phyloP scores from a whole-genome alignment of 2,329 filamentous ascomycete genomes.

The Cadophora gregata region DNA sequence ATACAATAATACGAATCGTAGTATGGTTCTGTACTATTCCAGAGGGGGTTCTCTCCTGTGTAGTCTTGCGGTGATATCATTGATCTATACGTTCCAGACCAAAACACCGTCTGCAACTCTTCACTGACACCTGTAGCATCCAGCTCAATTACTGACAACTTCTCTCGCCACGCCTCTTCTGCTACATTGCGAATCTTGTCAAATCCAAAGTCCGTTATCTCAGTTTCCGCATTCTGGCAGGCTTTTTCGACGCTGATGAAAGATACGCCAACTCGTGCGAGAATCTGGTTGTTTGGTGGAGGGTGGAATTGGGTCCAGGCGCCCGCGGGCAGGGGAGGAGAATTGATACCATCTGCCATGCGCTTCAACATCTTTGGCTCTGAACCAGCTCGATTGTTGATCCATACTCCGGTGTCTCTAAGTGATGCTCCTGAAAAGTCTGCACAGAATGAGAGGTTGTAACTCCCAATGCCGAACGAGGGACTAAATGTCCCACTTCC shows the following conservation, averaged over 20 bases:
- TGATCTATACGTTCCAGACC: conserved; percentile 71
- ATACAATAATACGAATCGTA: conserved; percentile 71
- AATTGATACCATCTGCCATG: conserved; percentile 47
- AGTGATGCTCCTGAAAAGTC: conserved; percentile 55
- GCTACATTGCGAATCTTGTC: conserved; percentile 57
- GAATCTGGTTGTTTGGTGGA: conserved; percentile 54
- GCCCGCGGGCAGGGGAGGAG: conserved; percentile 54
- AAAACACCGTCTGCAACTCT: conserved; percentile 65
- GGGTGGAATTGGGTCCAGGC: conserved; percentile 64
- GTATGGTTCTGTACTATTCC: conserved; percentile 70
- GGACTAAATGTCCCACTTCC: conserved; percentile 66
- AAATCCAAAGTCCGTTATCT: conserved; percentile 73
- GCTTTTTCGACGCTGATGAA: conserved; percentile 71
- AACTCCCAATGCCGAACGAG: conserved; percentile 68
- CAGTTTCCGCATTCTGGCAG: conserved; percentile 69
- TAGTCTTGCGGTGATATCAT: conserved; percentile 77
- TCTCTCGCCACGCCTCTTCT: conserved; percentile 63
- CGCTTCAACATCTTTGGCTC: conserved; percentile 63
- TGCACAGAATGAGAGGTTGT: conserved; percentile 67
- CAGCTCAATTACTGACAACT: conserved; percentile 63
- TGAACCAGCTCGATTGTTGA: conserved; percentile 61
- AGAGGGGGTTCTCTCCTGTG: conserved; percentile 73
- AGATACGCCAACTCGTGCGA: conserved; percentile 70
- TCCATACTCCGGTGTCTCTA: conserved; percentile 49
- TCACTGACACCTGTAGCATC: conserved; percentile 56